Evolutionary conservation across 371 early-diverging fungal species (phyloP), one percentile per base, ranked within the genome.

Genomic region (Lichtheimia hyalospora): DNA sequence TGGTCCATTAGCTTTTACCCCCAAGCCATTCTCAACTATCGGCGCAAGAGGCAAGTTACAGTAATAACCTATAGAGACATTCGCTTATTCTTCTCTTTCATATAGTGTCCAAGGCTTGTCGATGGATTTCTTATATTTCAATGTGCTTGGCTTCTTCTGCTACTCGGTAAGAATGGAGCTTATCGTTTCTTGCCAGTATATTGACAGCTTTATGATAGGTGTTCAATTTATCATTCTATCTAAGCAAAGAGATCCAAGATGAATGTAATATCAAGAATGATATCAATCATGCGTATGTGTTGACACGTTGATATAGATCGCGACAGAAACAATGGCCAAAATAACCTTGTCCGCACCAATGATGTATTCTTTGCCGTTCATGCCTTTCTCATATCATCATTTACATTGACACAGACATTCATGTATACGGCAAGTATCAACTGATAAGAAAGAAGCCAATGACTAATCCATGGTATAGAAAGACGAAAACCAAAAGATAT

Each of bases 321-420:
- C 0, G n/a, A 46, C 44, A 86, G 93, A 24, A 83, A 93, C 58
- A 66, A 83, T 27, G 88, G 85, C 3, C 81, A 79, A n/a, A 79
- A 81, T 5, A 89, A 87, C 60, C 74, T 93, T 21, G 92, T 97
- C 2, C 85, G 88, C 24, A 73, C 86, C 58, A 95, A 96, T 62
- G 98, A 97, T 75, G 89, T 96, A 40, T 75, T 90, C 25, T 97
- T 97, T 72, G 84, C 92, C 4, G 71, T 86, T 23, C 96, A 97
- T 72, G 95, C 96, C 5, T 76, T 93, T 27, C 21, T 81, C 2
- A 68, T 94, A 4, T 84, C 92, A 1, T 52, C 68, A 3, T 61
- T 93, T 10, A 90, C 92, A 0, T 66, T 93, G 28, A 60, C 64
- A 0, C 96, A 96, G 61, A 84, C 89, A 6, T 79, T 87, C 52